Base-by-base conservation (phyloP, 2,329 filamentous ascomycete genomes). In the Phaeosphaeriaceae sp. region DNA sequence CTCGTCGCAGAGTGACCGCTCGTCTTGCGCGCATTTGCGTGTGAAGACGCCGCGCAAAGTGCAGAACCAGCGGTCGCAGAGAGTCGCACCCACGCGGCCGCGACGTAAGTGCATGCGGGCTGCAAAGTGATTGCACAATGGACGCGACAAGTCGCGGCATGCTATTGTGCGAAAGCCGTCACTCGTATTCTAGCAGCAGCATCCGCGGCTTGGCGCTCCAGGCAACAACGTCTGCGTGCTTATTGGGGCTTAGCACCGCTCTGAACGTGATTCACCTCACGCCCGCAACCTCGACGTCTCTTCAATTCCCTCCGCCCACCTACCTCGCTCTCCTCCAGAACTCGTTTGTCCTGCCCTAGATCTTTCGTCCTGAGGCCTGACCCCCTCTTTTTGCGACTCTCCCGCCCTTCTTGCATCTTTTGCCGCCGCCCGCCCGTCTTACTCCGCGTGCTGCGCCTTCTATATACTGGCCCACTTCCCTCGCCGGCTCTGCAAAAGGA, bases 381-480 rank as follows among this genome's bases (percentile, higher is more conserved):
- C 56, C 66, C 60, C 56, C 50, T 58, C 63, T 61, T 64, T n/a
- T 66, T 64, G 52, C 57, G 60, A 58, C 54, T 51, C 36, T 58
- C 66, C 68, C 60, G 66, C 65, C 59, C 62, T 68, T 68, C 49
- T 63, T 63, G 64, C 60, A 54, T 57, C 60, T 51, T 63, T 61
- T 63, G 62, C 69, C 69, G 65, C 63, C 63, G 67, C 63, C 66
- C 65, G 61, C 62, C 63, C 69, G 66, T 72, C 65, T 70, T 55
- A 69, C 68, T 57, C 64, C 64, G 57, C 53, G 56, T 69, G 71
- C 72, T 67, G 69, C 73, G 71, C 71, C 74, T 74, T 70, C 62
- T 71, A 72, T 72, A 70, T 70, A 69, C 65, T 62, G 58, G 54
- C 63, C 58, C 51, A 44, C 58, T 56, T 46, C 50, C 66, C 65